Evolutionary conservation across 2,329 filamentous ascomycete species (phyloP), one percentile per base, ranked within the genome.

Genomic region (Metarhizium sp.): DNA sequence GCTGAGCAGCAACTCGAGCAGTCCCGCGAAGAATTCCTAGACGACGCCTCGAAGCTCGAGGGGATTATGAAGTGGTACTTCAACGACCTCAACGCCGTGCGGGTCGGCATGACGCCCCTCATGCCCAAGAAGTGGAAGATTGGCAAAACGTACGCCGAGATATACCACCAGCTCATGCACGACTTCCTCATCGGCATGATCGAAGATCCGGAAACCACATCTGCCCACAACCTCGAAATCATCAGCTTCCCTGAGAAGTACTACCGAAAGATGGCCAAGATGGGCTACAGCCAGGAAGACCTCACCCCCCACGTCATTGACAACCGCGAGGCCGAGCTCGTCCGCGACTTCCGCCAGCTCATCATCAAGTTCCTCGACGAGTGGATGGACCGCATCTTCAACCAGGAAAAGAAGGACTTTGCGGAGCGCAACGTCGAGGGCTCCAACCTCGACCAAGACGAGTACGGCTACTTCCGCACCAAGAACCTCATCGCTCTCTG

Each of bases 101-200:
- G 92, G 71, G 80, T 95, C 59, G 92, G 94, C 66, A 95, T 99
- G 89, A 83, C 88, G 58, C 82, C 84, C 32, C 78, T 99, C 53
- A 92, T 96, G 83, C 94, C 95, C 8, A 92, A 89, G 73, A 95
- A 94, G 71, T 99, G 94, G 94, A 92, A 87, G 67, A 96, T 99
- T 50, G 88, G 92, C 73, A 86, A 88, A 68, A 94, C 88, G 1
- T 99, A 95, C 70, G 87, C 85, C 57, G 82, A 88, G 64, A 92
- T 95, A 59, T 99, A 99, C 69, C 94, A 99, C 73, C 80, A 82
- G 60, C 81, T 92, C 62, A 97, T 99, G 92, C 94, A 95, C 73
- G 90, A 96, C 70, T 96, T 94, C 69, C 79, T 99, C 10, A 75
- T 95, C 53, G 82, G 77, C 30, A 84, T 91, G 67, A 86, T 97